Base-by-base conservation (phyloP, 176 grass and related monocot species). In the Oryza glaberrima region DNA sequence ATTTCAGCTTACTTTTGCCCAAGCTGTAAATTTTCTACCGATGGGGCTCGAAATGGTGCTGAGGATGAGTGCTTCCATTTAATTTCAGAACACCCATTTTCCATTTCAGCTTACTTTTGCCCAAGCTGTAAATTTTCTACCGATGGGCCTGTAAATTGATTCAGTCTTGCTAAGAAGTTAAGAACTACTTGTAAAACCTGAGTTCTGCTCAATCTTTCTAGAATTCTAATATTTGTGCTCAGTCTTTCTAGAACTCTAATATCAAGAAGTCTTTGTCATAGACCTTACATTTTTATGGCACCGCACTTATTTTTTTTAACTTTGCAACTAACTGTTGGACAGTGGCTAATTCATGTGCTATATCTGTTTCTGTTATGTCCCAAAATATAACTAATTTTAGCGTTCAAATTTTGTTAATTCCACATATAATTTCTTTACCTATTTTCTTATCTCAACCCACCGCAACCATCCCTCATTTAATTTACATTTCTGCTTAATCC, bases 61-160 rank as follows among this genome's bases (percentile, higher is more conserved):
- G 84, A 90, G 96, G 87, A 84, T 87, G 47, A 91, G 83, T 30
- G 88, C 93, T 34, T 94, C 93, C 76, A 89, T 99, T 86, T 99
- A 82, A 96, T 76, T 76, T 32, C 8, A 35, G 11, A 61, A 80
- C 12, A 66, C 34, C 73, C 43, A 65, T 87, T 84, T 87, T 71
- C 25, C 51, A 66, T 79, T 83, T 73, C 22, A 47, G 16, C 66
- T 65, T 35, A 19, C 70, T 60, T 87, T 80, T 80, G 84, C 81
- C 81, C 85, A 84, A 65, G 17, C 35, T 91, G 85, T 91, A 91
- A 84, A 87, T 91, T 84, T 45, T 87, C 65, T 65, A 81, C 81
- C 65, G 5, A 15, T 84, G 85, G 81, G 81, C 77, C 70, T 91
- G 85, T 91, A 87, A 87, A 91, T 91, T 80, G 81, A 87, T 66